These are phyloP conservation scores for Xerocomus amazonicus DNA, from an alignment of 1,284 basidiomycete species.

Conservation along the genomic window DNA sequence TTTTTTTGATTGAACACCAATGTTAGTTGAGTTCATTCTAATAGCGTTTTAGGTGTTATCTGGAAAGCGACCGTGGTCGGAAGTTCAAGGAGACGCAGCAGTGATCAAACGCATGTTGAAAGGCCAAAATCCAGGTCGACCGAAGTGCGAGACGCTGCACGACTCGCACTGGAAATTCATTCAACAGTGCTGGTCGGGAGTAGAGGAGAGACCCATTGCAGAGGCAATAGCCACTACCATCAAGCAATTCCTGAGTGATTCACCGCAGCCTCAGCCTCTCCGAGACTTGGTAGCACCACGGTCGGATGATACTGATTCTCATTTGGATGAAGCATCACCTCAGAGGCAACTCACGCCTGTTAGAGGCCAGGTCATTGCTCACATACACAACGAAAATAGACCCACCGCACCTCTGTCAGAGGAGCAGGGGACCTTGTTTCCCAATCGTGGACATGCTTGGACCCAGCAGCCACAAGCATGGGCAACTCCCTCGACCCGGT, in stretches of 20 bases:
- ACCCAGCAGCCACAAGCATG: too few species aligned
- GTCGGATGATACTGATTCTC: not conserved
- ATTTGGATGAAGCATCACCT: too few species aligned
- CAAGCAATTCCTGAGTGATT: not conserved
- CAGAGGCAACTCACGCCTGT: too few species aligned
- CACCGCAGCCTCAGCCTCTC: not conserved
- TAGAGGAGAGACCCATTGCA: slow-evolving; percentile 1
- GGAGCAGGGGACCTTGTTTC: too few species aligned
- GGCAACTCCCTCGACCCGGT: too few species aligned
- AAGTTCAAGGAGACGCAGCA: not conserved
- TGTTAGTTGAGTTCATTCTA: not conserved
- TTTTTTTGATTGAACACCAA: not conserved
- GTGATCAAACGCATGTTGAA: not conserved
- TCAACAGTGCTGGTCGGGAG: slow-evolving; percentile 7
- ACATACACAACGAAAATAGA: too few species aligned
- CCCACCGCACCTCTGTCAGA: too few species aligned
- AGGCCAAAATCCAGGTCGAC: not conserved
- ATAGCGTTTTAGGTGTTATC: not conserved
- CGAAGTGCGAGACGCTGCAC: not conserved
- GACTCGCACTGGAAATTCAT: slow-evolving; percentile 12
- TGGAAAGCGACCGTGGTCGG: not conserved
- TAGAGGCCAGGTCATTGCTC: too few species aligned
- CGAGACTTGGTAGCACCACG: not conserved
- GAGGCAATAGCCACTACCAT: not conserved
- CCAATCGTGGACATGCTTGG: too few species aligned